phyloP scores from a whole-genome alignment of 441 rosid species.

The Pelargonium citronellum region DNA sequence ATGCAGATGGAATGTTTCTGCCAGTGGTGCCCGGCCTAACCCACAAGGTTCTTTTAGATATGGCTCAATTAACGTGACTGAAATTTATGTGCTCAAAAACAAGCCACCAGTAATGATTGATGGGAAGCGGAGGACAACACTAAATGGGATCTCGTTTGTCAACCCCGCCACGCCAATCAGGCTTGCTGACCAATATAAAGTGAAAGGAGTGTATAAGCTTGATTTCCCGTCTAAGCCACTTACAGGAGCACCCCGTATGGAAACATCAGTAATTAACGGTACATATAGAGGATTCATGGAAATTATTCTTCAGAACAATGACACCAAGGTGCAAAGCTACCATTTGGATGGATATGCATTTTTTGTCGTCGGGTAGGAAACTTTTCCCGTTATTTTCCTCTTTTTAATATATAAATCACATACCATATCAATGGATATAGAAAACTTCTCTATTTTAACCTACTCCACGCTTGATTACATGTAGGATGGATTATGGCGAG shows the following conservation, averaged over 20 bases:
- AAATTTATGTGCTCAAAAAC: conserved; percentile 45
- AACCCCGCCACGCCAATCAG: conserved; percentile 54
- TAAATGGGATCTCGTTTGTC: conserved; percentile 49
- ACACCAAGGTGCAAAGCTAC: conserved; percentile 53
- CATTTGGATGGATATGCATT: conserved; percentile 59
- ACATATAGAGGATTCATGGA: conserved; percentile 45
- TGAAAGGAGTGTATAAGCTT: conserved; percentile 39
- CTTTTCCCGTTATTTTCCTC: no score
- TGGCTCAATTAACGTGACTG: conserved; percentile 44
- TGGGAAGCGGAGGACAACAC: conserved; percentile 51
- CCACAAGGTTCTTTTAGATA: conserved; percentile 74
- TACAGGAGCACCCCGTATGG: conserved; percentile 45
- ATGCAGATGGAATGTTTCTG: conserved; percentile 62
- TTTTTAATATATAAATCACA: neutral
- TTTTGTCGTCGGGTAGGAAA: conserved; percentile 65
- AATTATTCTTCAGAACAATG: conserved; percentile 52
- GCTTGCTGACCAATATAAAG: conserved; percentile 58
- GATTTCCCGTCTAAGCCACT: conserved; percentile 12
- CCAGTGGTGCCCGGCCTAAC: conserved; percentile 65
- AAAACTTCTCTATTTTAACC: neutral
- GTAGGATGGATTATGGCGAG: conserved; percentile 40
- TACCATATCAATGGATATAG: no score
- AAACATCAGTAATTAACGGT: conserved; percentile 58
- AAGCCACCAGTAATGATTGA: conserved; percentile 36
- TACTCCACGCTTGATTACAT: neutral